Base-by-base conservation (phyloP, 495 filamentous ascomycete species). In the Penicillium daleae region DNA sequence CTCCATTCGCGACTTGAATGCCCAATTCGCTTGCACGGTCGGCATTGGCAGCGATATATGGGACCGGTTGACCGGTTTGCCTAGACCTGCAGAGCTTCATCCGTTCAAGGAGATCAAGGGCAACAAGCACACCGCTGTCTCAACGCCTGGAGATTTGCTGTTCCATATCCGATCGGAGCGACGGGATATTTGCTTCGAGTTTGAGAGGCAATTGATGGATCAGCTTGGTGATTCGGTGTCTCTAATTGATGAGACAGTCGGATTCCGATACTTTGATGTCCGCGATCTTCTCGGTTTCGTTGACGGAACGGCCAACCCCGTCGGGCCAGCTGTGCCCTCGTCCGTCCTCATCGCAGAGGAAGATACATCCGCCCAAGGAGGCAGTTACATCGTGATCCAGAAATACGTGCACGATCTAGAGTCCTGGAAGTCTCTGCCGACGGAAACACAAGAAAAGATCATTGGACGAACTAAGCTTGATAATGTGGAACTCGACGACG, bases 241-340 rank as follows among this genome's bases (percentile, higher is more conserved):
- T 0, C 72, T 85, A 0, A 74, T 80, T 4, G 84, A 87, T 54
- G 82, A 81, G 56, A 87, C 84, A 2, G 71, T 71, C 26, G 84
- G 84, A 0, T 87, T 87, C 68, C 83, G 84, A 17, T 86, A 87
- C 67, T 87, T 87, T 33, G 84, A 86, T 55, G 76, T 82, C 1
- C 82, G 84, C 17, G 84, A 87, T 64, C 80, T 87, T 0, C 77
- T 87, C 1, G 84, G 84, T 1, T 87, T 87, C 55, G 83, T 87
- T 6, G 84, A 87, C 39, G 83, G 84, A 2, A 87, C 83, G 0
- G 84, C 84, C 4, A 87, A 87, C 54, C 84, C 84, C 1, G 78
- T 85, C 19, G 83, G 83, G 0, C 71, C 74, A 2, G 76, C 73
- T 0, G 78, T 85, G 6, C 76, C 76, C 0, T 60, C 66, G 7